A percentile compares a stretch with the other conserved stretches of the same genome.
Conservation (phyloP, 805 yeast species). For the Sporopachydermia lactativora region DNA sequence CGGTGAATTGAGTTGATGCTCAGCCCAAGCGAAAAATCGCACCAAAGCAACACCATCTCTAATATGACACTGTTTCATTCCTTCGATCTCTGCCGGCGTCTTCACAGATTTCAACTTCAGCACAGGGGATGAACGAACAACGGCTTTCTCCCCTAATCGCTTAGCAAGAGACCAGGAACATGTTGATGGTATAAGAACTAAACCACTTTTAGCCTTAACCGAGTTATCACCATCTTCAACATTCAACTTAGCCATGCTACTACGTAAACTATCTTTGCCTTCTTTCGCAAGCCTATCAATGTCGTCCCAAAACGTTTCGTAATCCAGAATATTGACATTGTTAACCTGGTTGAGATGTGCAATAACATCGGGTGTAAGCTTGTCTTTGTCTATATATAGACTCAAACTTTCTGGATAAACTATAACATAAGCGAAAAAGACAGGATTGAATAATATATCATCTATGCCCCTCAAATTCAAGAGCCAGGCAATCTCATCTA, state of each 20-base stretch:
- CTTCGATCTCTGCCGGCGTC: slow-evolving; percentile 55
- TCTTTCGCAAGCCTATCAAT: slow-evolving; percentile 19
- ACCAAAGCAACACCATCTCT: slow-evolving; percentile 73
- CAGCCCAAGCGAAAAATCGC: slow-evolving; percentile 74
- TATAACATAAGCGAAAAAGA: slow-evolving; percentile 59
- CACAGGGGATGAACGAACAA: slow-evolving; percentile 42
- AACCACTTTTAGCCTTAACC: slow-evolving; percentile 14
- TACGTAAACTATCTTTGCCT: background rate
- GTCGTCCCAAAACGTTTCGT: slow-evolving; percentile 45
- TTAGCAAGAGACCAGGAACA: slow-evolving; percentile 58
- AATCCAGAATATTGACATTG: slow-evolving; percentile 35
- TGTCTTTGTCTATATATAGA: slow-evolving; percentile 40
- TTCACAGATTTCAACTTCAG: slow-evolving; percentile 62
- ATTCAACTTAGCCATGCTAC: slow-evolving; percentile 4
- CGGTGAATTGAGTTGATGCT: slow-evolving; percentile 32
- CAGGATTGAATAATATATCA: slow-evolving; percentile 79
- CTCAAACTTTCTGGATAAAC: slow-evolving; percentile 29
- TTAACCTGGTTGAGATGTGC: slow-evolving; percentile 25
- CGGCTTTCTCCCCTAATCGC: slow-evolving; percentile 27
- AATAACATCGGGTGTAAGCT: slow-evolving; percentile 24
- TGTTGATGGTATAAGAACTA: slow-evolving; percentile 37
- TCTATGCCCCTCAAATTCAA: slow-evolving; percentile 63
- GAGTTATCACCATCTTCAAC: slow-evolving; percentile 4
- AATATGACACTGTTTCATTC: slow-evolving; percentile 62
- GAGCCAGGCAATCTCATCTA: slow-evolving; percentile 89